phyloP scores from a whole-genome alignment of 345 rosid species.

The Cardamine occulta region DNA sequence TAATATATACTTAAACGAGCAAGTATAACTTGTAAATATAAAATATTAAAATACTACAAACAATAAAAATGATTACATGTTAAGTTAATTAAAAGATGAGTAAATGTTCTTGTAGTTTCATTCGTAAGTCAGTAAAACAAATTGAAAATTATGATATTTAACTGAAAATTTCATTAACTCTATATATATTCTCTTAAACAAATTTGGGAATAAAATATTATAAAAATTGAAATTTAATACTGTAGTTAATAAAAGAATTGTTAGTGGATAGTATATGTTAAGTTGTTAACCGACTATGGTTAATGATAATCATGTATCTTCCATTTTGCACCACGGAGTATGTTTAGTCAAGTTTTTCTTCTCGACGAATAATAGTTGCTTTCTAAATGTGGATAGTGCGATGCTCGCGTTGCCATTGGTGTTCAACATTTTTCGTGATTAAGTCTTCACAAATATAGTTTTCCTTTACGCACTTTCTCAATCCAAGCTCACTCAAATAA shows the following conservation, averaged over 20 bases:
- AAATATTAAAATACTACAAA: too few relatives aligned
- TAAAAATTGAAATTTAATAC: too few relatives aligned
- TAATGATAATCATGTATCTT: background rate
- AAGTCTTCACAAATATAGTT: too few relatives aligned
- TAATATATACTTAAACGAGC: too few relatives aligned
- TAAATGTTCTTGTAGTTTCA: too few relatives aligned
- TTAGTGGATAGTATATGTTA: background rate
- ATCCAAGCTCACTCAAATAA: slow-evolving; percentile 16
- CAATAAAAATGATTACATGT: too few relatives aligned
- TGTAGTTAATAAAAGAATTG: background rate
- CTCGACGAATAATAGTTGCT: too few relatives aligned
- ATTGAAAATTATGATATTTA: background rate
- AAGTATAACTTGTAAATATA: too few relatives aligned
- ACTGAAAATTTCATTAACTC: background rate
- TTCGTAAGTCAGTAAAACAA: too few relatives aligned
- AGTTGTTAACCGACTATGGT: background rate
- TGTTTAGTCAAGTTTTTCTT: too few relatives aligned
- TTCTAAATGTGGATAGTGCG: too few relatives aligned
- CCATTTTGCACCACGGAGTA: background rate
- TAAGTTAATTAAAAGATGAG: background rate
- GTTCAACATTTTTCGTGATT: background rate
- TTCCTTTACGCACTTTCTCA: too few relatives aligned
- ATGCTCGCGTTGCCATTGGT: background rate
- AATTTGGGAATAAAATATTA: background rate
- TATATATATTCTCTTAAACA: background rate